Conservation (phyloP, 2,329 filamentous ascomycete species). For the Colletotrichum acutatum region DNA sequence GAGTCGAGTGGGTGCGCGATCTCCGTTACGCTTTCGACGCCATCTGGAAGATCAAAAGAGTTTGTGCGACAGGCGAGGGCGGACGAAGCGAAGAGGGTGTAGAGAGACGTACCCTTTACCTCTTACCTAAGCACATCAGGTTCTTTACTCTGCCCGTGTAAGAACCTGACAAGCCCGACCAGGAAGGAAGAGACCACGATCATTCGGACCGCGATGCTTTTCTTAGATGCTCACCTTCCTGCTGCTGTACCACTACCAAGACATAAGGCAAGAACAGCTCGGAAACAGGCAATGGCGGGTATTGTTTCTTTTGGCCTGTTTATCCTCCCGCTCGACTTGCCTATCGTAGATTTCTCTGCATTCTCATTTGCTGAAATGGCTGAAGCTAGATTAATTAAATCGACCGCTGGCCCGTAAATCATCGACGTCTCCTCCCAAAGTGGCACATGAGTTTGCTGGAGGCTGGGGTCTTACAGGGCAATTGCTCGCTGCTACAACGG, state of each 20-base stretch:
- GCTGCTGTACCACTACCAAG: background rate
- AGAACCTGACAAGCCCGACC: too few species aligned
- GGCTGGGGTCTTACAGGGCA: slow-evolving; percentile 25
- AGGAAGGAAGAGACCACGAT: background rate
- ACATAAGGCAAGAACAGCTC: background rate
- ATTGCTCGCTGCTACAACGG: background rate
- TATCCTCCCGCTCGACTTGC: background rate
- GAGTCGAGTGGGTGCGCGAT: slow-evolving; percentile 8
- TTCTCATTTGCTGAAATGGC: slow-evolving; percentile 15
- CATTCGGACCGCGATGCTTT: slow-evolving; percentile 8
- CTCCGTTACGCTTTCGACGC: slow-evolving; percentile 25
- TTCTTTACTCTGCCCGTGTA: too few species aligned
- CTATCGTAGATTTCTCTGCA: slow-evolving; percentile 21
- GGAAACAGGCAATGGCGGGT: slow-evolving; percentile 24
- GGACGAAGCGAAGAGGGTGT: background rate
- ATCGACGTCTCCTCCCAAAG: slow-evolving; percentile 27
- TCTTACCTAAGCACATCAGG: background rate
- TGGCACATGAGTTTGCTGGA: background rate
- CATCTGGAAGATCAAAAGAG: slow-evolving; percentile 33
- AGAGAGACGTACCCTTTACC: background rate
- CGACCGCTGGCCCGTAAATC: slow-evolving; percentile 2
- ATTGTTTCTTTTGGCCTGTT: slow-evolving; percentile 9
- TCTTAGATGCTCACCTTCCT: background rate
- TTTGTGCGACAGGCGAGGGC: slow-evolving; percentile 24
- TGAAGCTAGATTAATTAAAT: slow-evolving; percentile 26